These are phyloP conservation scores for Amanita pseudoporphyria DNA, from an alignment of 768 basidiomycete genomes.

Conservation along the genomic window DNA sequence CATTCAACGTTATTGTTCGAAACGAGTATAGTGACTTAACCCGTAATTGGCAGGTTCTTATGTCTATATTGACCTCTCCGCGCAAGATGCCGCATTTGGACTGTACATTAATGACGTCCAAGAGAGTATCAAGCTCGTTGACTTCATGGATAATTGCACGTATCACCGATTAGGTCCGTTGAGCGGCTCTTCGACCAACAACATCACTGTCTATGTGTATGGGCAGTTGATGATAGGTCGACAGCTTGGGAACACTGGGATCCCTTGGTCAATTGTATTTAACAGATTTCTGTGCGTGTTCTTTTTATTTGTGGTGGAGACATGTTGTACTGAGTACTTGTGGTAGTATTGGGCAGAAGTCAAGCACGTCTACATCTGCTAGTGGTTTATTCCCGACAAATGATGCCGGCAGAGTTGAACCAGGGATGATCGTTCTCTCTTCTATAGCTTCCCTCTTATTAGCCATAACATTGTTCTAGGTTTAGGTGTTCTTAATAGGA, in stretches of 20 bases:
- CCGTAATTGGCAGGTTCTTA: background rate
- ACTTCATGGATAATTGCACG: constrained; percentile 3
- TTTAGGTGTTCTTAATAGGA: background rate
- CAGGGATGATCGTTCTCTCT: background rate
- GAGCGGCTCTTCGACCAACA: background rate
- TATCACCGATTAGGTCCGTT: background rate
- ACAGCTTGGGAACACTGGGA: background rate
- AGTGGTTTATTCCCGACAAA: background rate
- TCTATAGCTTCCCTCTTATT: background rate
- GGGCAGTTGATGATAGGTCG: background rate
- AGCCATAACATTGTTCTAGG: background rate
- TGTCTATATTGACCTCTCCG: background rate
- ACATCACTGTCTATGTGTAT: background rate
- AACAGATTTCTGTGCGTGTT: constrained; percentile 3
- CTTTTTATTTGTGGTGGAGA: background rate
- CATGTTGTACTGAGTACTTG: background rate
- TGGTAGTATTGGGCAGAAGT: background rate
- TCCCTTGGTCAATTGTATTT: constrained; percentile 2
- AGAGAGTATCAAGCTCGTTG: background rate
- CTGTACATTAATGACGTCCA: constrained; percentile 1
- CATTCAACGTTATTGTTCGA: background rate
- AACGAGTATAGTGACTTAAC: background rate
- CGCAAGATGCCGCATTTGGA: background rate
- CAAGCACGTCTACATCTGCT: background rate
- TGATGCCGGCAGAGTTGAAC: background rate